A percentile compares a stretch with the other conserved stretches of the same genome.
These are phyloP conservation scores for Saccharata proteae DNA, from an alignment of 2,329 filamentous ascomycete genomes.

Conservation along the genomic window DNA sequence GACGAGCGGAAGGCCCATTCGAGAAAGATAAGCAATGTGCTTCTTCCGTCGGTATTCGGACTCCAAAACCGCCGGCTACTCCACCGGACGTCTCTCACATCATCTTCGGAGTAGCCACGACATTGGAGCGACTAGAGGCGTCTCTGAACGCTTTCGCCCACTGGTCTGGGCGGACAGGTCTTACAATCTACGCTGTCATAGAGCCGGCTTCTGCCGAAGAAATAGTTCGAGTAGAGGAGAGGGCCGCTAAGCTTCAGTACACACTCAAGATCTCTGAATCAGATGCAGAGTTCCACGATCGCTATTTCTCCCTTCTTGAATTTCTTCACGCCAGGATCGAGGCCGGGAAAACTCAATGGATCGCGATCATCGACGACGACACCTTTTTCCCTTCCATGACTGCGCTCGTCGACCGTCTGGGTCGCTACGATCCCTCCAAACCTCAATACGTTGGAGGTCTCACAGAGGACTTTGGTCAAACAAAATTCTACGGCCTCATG, in stretches of 20 bases:
- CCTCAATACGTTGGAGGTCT: constrained; percentile 45
- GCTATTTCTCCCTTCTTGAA: neutral
- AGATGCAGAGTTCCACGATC: neutral
- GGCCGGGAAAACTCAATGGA: constrained; percentile 1
- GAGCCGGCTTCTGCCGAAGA: neutral
- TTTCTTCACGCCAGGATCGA: neutral
- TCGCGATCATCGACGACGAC: constrained; percentile 47
- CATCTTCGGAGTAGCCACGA: too few relatives aligned
- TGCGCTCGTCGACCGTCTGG: constrained; percentile 37
- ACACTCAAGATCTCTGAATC: neutral
- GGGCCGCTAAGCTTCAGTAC: neutral
- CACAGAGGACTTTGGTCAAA: constrained; percentile 43
- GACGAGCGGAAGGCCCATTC: too few relatives aligned
- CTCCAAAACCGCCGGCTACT: too few relatives aligned
- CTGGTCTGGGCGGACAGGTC: too few relatives aligned
- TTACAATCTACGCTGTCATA: neutral
- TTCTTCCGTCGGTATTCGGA: too few relatives aligned
- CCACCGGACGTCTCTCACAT: too few relatives aligned
- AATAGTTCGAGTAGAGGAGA: neutral
- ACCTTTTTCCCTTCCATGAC: constrained; percentile 50
- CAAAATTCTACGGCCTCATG: constrained; percentile 44
- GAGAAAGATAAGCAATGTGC: too few relatives aligned
- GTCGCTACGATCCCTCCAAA: constrained; percentile 34
- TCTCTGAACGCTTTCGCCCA: too few relatives aligned
- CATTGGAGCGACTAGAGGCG: too few relatives aligned